Conservation (phyloP, 2,329 filamentous ascomycete genomes). For the Penicillium sp. region DNA sequence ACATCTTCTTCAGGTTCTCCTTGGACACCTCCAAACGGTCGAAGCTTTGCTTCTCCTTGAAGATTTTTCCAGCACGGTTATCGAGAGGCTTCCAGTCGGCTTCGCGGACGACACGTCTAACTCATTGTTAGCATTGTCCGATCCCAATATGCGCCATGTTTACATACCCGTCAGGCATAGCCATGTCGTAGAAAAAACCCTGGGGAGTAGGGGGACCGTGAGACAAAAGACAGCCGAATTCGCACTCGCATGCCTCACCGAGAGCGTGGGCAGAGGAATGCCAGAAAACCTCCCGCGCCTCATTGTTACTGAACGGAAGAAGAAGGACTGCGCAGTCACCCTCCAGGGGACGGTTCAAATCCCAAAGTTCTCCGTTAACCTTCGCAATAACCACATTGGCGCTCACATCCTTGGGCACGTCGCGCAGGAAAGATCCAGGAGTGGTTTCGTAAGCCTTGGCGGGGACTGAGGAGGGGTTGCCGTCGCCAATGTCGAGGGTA, state of each 20-base stretch:
- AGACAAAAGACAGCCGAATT: slow-evolving; percentile 86
- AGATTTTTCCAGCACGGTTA: slow-evolving; percentile 71
- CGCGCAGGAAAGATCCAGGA: slow-evolving; percentile 68
- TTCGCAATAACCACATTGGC: slow-evolving; percentile 77
- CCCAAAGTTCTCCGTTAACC: slow-evolving; percentile 85
- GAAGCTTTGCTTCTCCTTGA: slow-evolving; percentile 96
- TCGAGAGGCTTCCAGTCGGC: slow-evolving; percentile 82
- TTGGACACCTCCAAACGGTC: slow-evolving; percentile 85
- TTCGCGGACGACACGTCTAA: slow-evolving; percentile 61
- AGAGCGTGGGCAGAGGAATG: slow-evolving; percentile 93
- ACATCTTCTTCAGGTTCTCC: slow-evolving; percentile 90
- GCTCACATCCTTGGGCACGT: slow-evolving; percentile 83
- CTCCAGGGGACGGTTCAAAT: slow-evolving; percentile 85
- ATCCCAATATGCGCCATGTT: slow-evolving; percentile 16
- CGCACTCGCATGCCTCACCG: slow-evolving; percentile 87
- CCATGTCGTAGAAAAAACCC: slow-evolving; percentile 98
- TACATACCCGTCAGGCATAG: slow-evolving; percentile 60
- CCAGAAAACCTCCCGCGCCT: slow-evolving; percentile 95
- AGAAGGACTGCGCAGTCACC: slow-evolving; percentile 79
- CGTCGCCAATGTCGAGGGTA: slow-evolving; percentile 43
- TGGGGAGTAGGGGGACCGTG: slow-evolving; percentile 88
- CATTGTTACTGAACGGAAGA: slow-evolving; percentile 68
- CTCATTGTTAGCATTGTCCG: slow-evolving; percentile 15
- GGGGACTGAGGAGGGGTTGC: slow-evolving; percentile 38
- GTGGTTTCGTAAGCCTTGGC: slow-evolving; percentile 91